Evolutionary conservation across 2,329 filamentous ascomycete genomes (phyloP).

Genomic region (Pseudogymnoascus sp.): DNA sequence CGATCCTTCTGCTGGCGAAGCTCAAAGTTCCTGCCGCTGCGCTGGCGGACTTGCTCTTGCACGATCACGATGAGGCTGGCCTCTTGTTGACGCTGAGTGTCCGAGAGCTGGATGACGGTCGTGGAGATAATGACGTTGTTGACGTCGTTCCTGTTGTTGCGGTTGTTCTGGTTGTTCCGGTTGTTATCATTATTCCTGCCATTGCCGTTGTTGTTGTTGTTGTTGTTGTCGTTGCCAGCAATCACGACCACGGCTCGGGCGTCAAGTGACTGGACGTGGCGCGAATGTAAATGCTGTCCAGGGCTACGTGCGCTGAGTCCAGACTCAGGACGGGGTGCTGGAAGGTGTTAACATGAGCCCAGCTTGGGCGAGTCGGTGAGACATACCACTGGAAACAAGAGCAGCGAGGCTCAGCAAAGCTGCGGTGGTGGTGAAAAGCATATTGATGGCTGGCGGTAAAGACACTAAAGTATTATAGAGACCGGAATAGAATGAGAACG

Average conservation of each 20-base stretch:
- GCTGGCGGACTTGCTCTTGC: constrained; percentile 3
- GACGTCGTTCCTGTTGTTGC: not conserved
- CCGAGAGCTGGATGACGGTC: not conserved
- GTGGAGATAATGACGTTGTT: not conserved
- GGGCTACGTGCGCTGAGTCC: constrained; percentile 11
- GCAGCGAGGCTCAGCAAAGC: constrained; percentile 20
- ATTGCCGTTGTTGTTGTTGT: not conserved
- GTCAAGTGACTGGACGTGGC: constrained; percentile 19
- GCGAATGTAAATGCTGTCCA: constrained; percentile 15
- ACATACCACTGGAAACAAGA: constrained; percentile 20
- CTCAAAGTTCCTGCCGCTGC: constrained; percentile 13
- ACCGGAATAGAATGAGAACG: not conserved
- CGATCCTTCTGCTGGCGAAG: constrained; percentile 19
- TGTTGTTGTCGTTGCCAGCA: constrained; percentile 8
- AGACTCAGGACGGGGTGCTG: constrained; percentile 20
- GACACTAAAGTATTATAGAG: not conserved
- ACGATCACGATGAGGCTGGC: constrained; percentile 15
- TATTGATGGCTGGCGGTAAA: not conserved
- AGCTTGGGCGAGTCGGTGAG: not conserved
- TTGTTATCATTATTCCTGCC: constrained; percentile 10
- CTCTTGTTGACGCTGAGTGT: constrained; percentile 12
- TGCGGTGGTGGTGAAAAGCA: constrained; percentile 1
- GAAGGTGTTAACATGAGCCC: constrained; percentile 12
- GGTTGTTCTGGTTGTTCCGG: constrained; percentile 8
- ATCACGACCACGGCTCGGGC: constrained; percentile 11